These are phyloP conservation scores for Rhodamnia argentea DNA, from an alignment of 345 rosid species.

Conservation along the genomic window DNA sequence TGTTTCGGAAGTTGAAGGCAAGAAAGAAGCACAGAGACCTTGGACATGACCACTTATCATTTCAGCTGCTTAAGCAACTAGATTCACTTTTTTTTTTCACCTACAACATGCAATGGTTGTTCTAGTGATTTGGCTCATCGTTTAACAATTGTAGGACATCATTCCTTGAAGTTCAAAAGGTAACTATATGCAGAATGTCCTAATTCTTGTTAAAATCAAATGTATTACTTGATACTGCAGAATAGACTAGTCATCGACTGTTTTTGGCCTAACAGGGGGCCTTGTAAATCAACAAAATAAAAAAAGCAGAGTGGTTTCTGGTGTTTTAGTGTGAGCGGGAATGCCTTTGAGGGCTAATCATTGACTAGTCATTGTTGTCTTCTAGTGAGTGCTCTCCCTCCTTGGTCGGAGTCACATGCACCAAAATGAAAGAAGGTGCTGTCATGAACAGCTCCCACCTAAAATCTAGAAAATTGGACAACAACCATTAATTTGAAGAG, in stretches of 20 bases:
- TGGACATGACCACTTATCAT: background rate
- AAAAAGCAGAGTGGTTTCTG: background rate
- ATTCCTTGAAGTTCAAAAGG: background rate
- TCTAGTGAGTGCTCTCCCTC: background rate
- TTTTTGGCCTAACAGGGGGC: background rate
- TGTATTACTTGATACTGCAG: background rate
- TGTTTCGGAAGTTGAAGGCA: background rate
- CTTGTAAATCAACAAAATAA: background rate
- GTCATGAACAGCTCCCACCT: background rate
- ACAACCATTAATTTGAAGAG: background rate
- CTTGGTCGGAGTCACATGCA: background rate
- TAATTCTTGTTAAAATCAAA: background rate
- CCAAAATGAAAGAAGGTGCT: background rate
- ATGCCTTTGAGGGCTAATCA: background rate
- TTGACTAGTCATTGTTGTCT: background rate
- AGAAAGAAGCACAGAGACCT: background rate
- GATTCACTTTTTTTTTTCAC: background rate
- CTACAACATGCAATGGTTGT: background rate
- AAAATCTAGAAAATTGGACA: background rate
- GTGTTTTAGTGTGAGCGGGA: background rate
- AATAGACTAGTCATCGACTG: background rate
- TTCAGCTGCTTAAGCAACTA: background rate
- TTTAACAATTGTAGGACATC: background rate
- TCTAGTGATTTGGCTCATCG: background rate
- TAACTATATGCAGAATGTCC: background rate